phyloP scores from a whole-genome alignment of 495 filamentous ascomycete species.

The Pseudomonodictys pantanalensis region DNA sequence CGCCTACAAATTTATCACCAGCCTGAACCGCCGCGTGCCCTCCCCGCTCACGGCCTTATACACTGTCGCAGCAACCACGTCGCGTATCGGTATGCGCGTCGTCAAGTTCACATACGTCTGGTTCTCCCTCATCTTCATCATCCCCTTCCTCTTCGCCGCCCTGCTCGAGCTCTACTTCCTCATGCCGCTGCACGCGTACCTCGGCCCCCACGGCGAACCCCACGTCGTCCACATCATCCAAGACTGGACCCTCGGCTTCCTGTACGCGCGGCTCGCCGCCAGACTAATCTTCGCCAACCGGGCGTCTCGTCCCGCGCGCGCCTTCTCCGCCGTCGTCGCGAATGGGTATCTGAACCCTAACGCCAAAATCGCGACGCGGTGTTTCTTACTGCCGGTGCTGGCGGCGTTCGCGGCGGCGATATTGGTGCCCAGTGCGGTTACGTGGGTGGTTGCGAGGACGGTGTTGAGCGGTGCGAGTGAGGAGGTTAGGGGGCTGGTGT shows the following conservation, averaged over 20 bases:
- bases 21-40: conserved; percentile 31
- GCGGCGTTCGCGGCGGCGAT: conserved; percentile 60
- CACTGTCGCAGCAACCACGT: conserved; percentile 11
- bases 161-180: conserved; percentile 85
- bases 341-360: conserved; percentile 82
- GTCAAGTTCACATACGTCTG: conserved; percentile 67
- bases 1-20: conserved; percentile 46
- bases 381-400: conserved; percentile 71
- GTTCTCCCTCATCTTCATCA: conserved; percentile 63
- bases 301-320: conserved; percentile 66
- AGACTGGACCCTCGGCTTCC: conserved; percentile 87
- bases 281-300: conserved; percentile 63
- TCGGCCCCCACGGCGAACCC: conserved; percentile 42
- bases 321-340: conserved; percentile 70
- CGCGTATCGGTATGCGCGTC: conserved; percentile 16
- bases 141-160: conserved; percentile 79
- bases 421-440: conserved; percentile 52
- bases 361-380: conserved; percentile 70
- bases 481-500: conserved; percentile 23
- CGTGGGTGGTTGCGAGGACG: conserved; percentile 14
- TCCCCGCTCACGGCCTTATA: conserved; percentile 21
- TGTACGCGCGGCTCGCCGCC: conserved; percentile 84
- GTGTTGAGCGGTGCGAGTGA: conserved; percentile 12
- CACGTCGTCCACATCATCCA: conserved; percentile 89
- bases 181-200: conserved; percentile 83